Evolutionary conservation across 371 early-diverging fungal species (phyloP).

Genomic region (Mucor piriformis): DNA sequence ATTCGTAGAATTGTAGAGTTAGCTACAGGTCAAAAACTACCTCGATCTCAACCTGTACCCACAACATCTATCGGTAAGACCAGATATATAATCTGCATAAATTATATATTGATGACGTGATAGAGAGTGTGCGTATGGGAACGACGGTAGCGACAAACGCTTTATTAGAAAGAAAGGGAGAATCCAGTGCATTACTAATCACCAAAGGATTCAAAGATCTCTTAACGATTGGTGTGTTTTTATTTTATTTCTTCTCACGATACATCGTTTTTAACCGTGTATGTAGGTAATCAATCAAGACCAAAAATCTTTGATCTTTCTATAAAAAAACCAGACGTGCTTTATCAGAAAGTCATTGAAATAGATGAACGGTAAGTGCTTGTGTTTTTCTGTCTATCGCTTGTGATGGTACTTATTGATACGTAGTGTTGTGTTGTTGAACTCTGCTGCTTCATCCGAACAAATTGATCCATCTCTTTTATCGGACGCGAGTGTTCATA

Average conservation of each 20-base stretch:
- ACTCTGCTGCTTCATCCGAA: constrained; percentile 65
- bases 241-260: background rate
- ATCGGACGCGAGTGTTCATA: constrained; percentile 35
- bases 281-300: constrained; percentile 89
- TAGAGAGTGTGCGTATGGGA: constrained; percentile 91
- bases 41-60: constrained; percentile 75
- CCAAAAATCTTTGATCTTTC: constrained; percentile 94
- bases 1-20: constrained; percentile 89
- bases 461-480: constrained; percentile 37
- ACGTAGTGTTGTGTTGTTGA: constrained; percentile 72
- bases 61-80: constrained; percentile 75
- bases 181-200: constrained; percentile 82
- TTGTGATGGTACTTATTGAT: background rate
- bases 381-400: background rate
- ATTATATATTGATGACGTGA: background rate
- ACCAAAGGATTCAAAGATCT: constrained; percentile 90
- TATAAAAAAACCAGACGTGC: constrained; percentile 77
- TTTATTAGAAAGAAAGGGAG: constrained; percentile 88
- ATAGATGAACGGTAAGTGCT: constrained; percentile 83
- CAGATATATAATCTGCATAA: background rate
- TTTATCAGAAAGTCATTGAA: constrained; percentile 88
- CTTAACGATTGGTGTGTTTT: constrained; percentile 58
- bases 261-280: background rate
- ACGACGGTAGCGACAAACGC: constrained; percentile 98
- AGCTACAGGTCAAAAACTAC: constrained; percentile 73